These are phyloP conservation scores for Atkinsonella hypoxylon DNA, from an alignment of 2,329 filamentous ascomycete genomes.

Conservation along the genomic window DNA sequence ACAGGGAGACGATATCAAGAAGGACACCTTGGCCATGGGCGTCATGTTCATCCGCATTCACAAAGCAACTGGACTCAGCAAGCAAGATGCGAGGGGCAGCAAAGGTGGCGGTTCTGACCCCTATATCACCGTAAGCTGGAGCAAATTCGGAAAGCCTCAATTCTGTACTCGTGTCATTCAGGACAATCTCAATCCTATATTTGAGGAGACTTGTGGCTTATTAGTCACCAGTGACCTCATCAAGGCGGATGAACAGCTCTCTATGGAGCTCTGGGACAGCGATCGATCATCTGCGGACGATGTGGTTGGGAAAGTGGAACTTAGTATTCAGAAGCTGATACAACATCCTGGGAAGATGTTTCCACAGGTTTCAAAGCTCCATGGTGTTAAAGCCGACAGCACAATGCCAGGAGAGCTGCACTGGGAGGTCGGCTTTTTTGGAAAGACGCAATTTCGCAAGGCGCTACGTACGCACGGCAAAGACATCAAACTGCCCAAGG, in stretches of 20 bases:
- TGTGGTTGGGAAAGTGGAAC: conserved; percentile 85
- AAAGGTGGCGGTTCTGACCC: conserved; percentile 83
- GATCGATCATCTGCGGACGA: conserved; percentile 88
- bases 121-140: conserved; percentile 90
- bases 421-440: conserved; percentile 94
- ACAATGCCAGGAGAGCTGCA: conserved; percentile 87
- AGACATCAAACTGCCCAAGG: conserved; percentile 62
- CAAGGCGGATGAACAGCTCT: conserved; percentile 86
- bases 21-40: conserved; percentile 75
- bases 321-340: conserved; percentile 91
- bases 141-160: conserved; percentile 94
- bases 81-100: conserved; percentile 75
- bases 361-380: conserved; percentile 70
- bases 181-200: conserved; percentile 85
- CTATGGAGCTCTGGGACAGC: conserved; percentile 92
- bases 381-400: conserved; percentile 71
- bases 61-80: conserved; percentile 75
- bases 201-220: conserved; percentile 77
- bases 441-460: conserved; percentile 76
- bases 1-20: conserved; percentile 82
- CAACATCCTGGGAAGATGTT: conserved; percentile 88
- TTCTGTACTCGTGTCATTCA: conserved; percentile 95
- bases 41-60: conserved; percentile 90
- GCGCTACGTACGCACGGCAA: conserved; percentile 80
- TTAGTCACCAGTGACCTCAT: conserved; percentile 82